phyloP scores from a whole-genome alignment of 2,329 filamentous ascomycete genomes.

The Setomelanomma holmii region DNA sequence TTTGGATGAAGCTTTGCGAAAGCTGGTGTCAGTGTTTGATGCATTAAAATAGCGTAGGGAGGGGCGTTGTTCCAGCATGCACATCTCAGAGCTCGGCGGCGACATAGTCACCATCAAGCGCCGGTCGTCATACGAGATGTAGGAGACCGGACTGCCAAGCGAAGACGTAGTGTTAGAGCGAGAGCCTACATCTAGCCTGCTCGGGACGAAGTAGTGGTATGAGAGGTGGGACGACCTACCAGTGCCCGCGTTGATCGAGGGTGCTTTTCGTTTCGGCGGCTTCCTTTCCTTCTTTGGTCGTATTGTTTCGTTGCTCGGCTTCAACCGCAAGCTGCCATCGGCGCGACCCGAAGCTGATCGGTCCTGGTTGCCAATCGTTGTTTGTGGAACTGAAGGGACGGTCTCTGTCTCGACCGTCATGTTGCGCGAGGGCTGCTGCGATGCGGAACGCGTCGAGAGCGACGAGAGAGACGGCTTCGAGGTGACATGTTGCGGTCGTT shows the following conservation, averaged over 20 bases:
- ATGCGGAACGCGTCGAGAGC: conserved; percentile 71
- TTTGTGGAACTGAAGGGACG: conserved; percentile 87
- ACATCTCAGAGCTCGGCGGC: conserved; percentile 38
- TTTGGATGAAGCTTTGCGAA: conserved; percentile 79
- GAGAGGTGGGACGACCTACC: conserved; percentile 64
- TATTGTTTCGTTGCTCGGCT: conserved; percentile 94
- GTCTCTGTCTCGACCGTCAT: conserved; percentile 99
- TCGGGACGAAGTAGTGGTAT: conserved; percentile 40
- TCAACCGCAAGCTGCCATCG: conserved; percentile 80
- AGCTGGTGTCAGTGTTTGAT: conserved; percentile 44
- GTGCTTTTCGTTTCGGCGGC: conserved; percentile 76
- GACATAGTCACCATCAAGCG: conserved; percentile 33
- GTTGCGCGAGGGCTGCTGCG: conserved; percentile 63
- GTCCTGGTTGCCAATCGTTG: conserved; percentile 69
- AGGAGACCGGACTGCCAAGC: conserved; percentile 38
- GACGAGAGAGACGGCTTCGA: conserved; percentile 73
- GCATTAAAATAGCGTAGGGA: conserved; percentile 44
- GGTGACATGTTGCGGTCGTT: conserved; percentile 57
- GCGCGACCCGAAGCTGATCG: conserved; percentile 65
- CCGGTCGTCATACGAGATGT: conserved; percentile 40
- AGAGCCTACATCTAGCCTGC: conserved; percentile 30
- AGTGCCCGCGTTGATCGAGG: conserved; percentile 73
- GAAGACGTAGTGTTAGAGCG: conserved; percentile 38
- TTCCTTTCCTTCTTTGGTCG: conserved; percentile 93
- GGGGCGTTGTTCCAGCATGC: conserved; percentile 29